Conservation (phyloP, 164 flowering plant genomes). For the Stephania yunnanensis region DNA sequence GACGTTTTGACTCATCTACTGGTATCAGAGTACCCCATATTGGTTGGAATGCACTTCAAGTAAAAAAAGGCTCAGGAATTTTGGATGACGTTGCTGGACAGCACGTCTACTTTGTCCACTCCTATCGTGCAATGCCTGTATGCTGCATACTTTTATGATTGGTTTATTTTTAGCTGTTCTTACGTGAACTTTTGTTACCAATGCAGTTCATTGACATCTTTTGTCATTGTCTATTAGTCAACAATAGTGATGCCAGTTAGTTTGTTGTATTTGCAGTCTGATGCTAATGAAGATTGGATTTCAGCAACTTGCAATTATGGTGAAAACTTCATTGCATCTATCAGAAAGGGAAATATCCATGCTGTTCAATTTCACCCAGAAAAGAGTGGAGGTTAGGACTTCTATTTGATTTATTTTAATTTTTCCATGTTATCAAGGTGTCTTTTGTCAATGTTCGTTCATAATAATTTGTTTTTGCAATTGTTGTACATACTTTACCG, state of each 20-base stretch:
- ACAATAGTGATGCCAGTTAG: neutral
- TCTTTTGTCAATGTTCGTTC: too few species aligned
- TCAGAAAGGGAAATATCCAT: constrained; percentile 84
- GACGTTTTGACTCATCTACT: constrained; percentile 82
- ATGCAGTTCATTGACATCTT: neutral
- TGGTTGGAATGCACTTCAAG: constrained; percentile 92
- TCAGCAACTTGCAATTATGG: constrained; percentile 94
- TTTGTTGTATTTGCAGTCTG: constrained; percentile 42
- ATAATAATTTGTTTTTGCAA: neutral
- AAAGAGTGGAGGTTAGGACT: constrained; percentile 87
- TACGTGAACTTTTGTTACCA: constrained; percentile 3
- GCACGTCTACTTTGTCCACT: constrained; percentile 97
- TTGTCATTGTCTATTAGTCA: neutral
- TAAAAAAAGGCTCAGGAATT: constrained; percentile 52
- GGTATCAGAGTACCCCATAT: constrained; percentile 90
- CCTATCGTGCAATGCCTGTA: constrained; percentile 89
- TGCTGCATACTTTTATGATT: constrained; percentile 11
- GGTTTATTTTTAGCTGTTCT: neutral
- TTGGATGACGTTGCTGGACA: constrained; percentile 68
- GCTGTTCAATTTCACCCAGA: constrained; percentile 99
- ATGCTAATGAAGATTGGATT: constrained; percentile 79
- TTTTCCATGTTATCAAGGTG: neutral
- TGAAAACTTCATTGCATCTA: constrained; percentile 76
- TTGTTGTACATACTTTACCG: neutral
- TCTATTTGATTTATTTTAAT: neutral